These are phyloP conservation scores for Claviceps lovelessii DNA, from an alignment of 2,329 filamentous ascomycete species.

Conservation along the genomic window DNA sequence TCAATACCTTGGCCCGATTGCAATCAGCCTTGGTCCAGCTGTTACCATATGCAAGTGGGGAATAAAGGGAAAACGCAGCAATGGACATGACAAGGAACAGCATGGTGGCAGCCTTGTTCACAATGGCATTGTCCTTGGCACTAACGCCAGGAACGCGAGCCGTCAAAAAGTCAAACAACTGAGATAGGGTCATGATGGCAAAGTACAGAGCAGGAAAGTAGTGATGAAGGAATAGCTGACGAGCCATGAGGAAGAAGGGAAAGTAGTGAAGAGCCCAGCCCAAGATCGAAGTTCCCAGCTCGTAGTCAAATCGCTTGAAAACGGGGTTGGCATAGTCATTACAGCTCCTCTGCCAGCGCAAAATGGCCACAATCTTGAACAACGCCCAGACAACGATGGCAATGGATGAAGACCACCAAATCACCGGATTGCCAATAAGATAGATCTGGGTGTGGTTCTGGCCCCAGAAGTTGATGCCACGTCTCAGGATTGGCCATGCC, in stretches of 20 bases:
- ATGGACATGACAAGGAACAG: conserved; percentile 61
- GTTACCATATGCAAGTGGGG: conserved; percentile 85
- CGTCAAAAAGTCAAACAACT: conserved; percentile 74
- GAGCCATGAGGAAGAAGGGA: conserved; percentile 95
- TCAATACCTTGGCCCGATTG: conserved; percentile 71
- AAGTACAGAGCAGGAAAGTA: conserved; percentile 98
- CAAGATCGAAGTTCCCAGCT: conserved; percentile 77
- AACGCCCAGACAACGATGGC: conserved; percentile 62
- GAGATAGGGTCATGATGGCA: conserved; percentile 74
- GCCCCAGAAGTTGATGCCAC: conserved; percentile 99
- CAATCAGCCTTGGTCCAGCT: conserved; percentile 85
- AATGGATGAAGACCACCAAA: conserved; percentile 82
- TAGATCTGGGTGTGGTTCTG: conserved; percentile 90
- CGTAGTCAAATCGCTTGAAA: conserved; percentile 97
- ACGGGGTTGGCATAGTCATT: conserved; percentile 66
- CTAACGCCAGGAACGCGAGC: conserved; percentile 56
- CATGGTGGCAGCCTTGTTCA: conserved; percentile 62
- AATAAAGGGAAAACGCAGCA: conserved; percentile 67
- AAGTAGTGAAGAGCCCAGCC: conserved; percentile 98
- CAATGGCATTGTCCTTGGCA: conserved; percentile 48
- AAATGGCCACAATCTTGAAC: conserved; percentile 76
- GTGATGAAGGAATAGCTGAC: conserved; percentile 95
- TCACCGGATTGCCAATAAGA: conserved; percentile 82
- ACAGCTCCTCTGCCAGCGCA: conserved; percentile 90
- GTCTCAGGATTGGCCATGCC: conserved; percentile 81